A percentile compares a stretch with the other conserved stretches of the same genome.
Conservation (phyloP, 805 yeast genomes). For the Ogataea nitratoaversa region DNA sequence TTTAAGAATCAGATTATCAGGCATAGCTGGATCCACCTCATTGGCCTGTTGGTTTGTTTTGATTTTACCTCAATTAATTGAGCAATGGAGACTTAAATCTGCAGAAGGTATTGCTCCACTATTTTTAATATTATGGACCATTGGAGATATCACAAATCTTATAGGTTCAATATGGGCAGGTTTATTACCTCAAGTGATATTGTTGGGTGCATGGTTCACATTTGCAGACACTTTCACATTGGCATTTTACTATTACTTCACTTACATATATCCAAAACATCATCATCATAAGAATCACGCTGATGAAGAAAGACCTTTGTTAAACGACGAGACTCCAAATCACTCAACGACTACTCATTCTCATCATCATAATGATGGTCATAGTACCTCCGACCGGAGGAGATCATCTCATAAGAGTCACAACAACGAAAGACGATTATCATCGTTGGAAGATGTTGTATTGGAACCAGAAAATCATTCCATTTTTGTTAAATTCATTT, state of each 20-base stretch:
- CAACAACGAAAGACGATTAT: conserved; percentile 34
- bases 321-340: conserved; percentile 10
- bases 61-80: conserved; percentile 71
- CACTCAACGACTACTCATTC: no score
- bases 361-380: no score
- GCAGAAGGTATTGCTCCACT: conserved; percentile 75
- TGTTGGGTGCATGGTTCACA: conserved; percentile 74
- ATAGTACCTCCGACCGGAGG: conserved; percentile 10
- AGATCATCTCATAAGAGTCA: conserved; percentile 13
- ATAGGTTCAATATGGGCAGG: conserved; percentile 68
- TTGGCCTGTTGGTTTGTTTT: conserved; percentile 79
- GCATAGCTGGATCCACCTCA: conserved; percentile 65
- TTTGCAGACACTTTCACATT: conserved; percentile 62
- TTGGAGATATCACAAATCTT: conserved; percentile 68
- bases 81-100: conserved; percentile 71
- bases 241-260: conserved; percentile 62
- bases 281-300: conserved; percentile 20
- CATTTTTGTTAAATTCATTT: conserved; percentile 44
- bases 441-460: conserved; percentile 49
- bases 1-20: conserved; percentile 46
- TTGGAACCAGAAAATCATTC: conserved; percentile 44
- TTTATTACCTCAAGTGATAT: conserved; percentile 62
- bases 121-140: conserved; percentile 63
- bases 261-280: conserved; percentile 38
- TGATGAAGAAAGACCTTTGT: conserved; percentile 31